phyloP scores from a whole-genome alignment of 257 asterid genomes.

The Scutellaria galericulata region DNA sequence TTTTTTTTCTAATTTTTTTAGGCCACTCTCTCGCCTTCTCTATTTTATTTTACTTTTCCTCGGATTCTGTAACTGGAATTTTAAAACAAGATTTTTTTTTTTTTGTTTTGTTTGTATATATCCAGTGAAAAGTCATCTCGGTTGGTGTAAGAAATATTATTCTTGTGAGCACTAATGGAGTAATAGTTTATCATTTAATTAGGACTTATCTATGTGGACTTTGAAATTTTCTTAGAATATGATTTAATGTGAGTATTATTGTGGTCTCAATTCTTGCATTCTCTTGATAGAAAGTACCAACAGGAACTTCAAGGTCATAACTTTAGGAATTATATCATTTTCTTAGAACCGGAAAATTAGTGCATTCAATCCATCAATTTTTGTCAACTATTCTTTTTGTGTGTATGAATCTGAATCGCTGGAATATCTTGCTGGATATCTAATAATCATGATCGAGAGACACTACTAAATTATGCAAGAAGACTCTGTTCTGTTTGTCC shows the following conservation, averaged over 20 bases:
- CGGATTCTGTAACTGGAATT: conserved; percentile 46
- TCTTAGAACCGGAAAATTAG: not conserved
- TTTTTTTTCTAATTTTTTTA: not conserved
- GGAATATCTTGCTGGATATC: not conserved
- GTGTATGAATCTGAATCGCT: not conserved
- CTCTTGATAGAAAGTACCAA: conserved; percentile 11
- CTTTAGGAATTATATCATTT: not conserved
- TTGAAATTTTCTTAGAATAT: not conserved
- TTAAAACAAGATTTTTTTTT: conserved; percentile 13
- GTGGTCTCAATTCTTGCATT: conserved; percentile 5
- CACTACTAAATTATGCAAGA: too few relatives aligned
- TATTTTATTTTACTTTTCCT: conserved; percentile 31
- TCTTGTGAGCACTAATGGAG: conserved; percentile 30
- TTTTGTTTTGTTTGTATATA: not conserved
- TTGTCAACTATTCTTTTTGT: conserved; percentile 2
- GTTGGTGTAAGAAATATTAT: conserved; percentile 37
- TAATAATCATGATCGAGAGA: not conserved
- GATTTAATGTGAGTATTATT: not conserved
- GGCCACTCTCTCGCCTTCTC: conserved; percentile 31
- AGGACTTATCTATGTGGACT: conserved; percentile 16
- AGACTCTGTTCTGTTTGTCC: too few relatives aligned
- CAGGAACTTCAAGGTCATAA: conserved; percentile 3
- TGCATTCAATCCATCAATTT: not conserved
- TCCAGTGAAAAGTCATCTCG: not conserved
- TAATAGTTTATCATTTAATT: conserved; percentile 28